Conservation (phyloP, 129 eudicot species). For the Flaveria ramosissima region DNA sequence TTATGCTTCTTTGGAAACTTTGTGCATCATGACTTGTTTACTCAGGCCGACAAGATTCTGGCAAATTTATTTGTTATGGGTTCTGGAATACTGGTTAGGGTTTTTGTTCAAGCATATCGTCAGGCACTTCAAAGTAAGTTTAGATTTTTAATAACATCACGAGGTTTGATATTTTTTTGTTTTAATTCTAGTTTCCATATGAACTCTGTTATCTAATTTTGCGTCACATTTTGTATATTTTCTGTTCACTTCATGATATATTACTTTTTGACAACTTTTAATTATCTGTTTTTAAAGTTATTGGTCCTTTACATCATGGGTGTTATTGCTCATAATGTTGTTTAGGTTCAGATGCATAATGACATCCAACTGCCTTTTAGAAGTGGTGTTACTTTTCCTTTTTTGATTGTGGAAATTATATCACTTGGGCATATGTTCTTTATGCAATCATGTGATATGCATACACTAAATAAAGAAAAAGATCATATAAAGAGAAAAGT, state of each 20-base stretch:
- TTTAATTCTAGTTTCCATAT: not conserved
- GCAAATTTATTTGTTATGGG: not conserved
- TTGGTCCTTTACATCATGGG: constrained; percentile 15
- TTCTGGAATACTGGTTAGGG: not conserved
- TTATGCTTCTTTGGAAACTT: no score
- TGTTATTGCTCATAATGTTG: no score
- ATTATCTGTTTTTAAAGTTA: constrained; percentile 6
- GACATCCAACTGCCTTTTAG: constrained; percentile 13
- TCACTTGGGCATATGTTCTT: constrained; percentile 20
- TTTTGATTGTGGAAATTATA: constrained; percentile 16
- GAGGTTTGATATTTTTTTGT: not conserved
- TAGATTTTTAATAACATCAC: not conserved
- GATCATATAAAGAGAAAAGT: constrained; percentile 18
- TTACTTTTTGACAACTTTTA: not conserved
- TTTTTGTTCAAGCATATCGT: not conserved
- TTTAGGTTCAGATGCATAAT: constrained; percentile 2
- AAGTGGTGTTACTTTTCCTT: constrained; percentile 35
- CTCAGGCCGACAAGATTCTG: not conserved
- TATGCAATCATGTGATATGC: constrained; percentile 27
- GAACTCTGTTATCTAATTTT: not conserved
- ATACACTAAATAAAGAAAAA: constrained; percentile 21
- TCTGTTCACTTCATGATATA: not conserved
- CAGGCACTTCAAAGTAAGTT: not conserved
- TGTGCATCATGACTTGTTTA: no score
- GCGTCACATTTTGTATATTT: not conserved